Percentiles rank a stretch among this genome's conserved stretches.
These are phyloP conservation scores for Boeremia lycopersici DNA, from an alignment of 2,329 filamentous ascomycete genomes.

Conservation along the genomic window DNA sequence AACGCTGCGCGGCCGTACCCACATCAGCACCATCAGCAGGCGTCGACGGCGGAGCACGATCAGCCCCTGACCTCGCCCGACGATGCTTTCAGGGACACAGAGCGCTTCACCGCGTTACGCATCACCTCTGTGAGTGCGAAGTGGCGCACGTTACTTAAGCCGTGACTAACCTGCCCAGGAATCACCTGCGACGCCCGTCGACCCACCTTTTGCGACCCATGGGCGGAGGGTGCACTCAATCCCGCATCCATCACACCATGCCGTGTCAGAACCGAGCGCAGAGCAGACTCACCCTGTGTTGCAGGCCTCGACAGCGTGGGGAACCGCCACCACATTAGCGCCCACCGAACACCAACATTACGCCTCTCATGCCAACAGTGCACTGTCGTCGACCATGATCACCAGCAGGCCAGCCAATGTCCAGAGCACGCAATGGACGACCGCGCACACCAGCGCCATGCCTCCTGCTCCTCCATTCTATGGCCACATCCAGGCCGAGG, in stretches of 20 bases:
- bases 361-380: conserved; percentile 20
- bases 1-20: conserved; percentile 23
- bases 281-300: conserved; percentile 22
- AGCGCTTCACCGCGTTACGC: conserved; percentile 27
- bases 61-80: conserved; percentile 19
- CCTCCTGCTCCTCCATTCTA: conserved; percentile 20
- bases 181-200: conserved; percentile 25
- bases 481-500: conserved; percentile 21
- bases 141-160: conserved; percentile 18
- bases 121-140: conserved; percentile 29
- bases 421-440: conserved; percentile 25
- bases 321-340: conserved; percentile 13
- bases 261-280: conserved; percentile 22
- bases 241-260: conserved; percentile 30
- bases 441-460: conserved; percentile 14
- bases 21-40: conserved; percentile 17
- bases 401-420: conserved; percentile 19
- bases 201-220: conserved; percentile 32
- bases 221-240: conserved; percentile 28
- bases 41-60: conserved; percentile 9
- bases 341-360: conserved; percentile 22
- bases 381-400: conserved; percentile 17
- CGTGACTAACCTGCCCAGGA: conserved; percentile 31
- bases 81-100: conserved; percentile 18
- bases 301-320: conserved; percentile 28